Base-by-base conservation (phyloP, 2,329 filamentous ascomycete genomes). In the Fusarium verrucosum region DNA sequence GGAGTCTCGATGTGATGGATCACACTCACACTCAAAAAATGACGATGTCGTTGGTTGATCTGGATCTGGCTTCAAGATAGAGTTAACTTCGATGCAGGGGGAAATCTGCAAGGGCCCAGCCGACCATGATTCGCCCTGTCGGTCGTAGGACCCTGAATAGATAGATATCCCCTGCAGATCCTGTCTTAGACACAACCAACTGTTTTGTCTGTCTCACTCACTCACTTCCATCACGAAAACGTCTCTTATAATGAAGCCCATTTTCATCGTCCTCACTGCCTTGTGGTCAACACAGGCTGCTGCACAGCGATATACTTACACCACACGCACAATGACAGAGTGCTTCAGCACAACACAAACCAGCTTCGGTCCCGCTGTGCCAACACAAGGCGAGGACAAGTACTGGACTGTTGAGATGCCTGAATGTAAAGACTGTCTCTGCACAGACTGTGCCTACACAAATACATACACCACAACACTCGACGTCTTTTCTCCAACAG, bases 291-390 rank as follows among this genome's bases (percentile, higher is more conserved):
- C 54, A 32, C 62, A 61, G 22, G 47, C 44, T 32, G 51, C 52
- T 22, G 67, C 67, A 14, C 62, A 70, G 41, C 64, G 63, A 53
- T 71, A 71, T 37, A 71, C 63, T 46, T 71, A 71, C 33, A 68
- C 69, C 20, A 70, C 69, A 10, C 50, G 54, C 19, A 71, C 62
- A 3, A 58, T 71, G 49, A 70, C 69, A 35, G 62, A 71, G 38
- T 71, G 69, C 44, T 71, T 70, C 54, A 71, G 59, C 38, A 56
- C 57, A 10, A 69, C 65, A 19, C 69, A 70, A 28, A 22, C 65
- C 16, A 61, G 52, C 50, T 71, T 71, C 22, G 69, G 69, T 5
- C 69, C 52, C 5, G 60, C 69, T 11, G 52, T 50, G 13, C 70
- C 70, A 4, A 71, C 68, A 6, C 64, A 68, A 42, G 70, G 70